These are phyloP conservation scores for Aurantiochytrium sp. DNA, from an alignment of 108 stramenopile species.

Conservation along the genomic window DNA sequence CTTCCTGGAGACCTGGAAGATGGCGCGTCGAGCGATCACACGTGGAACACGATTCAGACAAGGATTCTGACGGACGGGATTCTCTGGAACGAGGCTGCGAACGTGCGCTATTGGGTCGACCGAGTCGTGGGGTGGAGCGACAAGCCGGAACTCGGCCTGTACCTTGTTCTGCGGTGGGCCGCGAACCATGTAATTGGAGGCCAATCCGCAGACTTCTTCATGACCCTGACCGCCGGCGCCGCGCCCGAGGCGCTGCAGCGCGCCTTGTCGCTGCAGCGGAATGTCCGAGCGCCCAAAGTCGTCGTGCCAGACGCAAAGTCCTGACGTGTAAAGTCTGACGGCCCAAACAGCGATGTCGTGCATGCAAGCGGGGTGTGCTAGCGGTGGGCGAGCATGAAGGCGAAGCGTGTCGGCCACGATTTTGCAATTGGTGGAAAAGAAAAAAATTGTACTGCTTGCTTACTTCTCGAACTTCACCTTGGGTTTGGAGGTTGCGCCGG, in stretches of 20 bases:
- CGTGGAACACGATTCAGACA: neutral
- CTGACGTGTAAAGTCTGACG: too few relatives aligned
- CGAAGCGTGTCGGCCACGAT: too few relatives aligned
- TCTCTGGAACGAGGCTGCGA: neutral
- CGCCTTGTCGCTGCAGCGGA: neutral
- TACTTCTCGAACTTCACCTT: too few relatives aligned
- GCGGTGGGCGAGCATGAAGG: too few relatives aligned
- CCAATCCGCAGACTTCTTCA: neutral
- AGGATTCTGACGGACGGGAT: neutral
- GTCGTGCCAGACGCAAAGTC: too few relatives aligned
- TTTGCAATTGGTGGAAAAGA: too few relatives aligned
- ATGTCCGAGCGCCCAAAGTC: neutral
- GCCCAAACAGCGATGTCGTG: too few relatives aligned
- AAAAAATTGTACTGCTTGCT: too few relatives aligned
- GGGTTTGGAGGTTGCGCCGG: too few relatives aligned
- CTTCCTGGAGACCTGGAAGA: neutral
- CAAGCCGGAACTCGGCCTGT: neutral
- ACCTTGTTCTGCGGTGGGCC: neutral
- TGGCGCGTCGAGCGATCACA: neutral
- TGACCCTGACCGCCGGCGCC: neutral
- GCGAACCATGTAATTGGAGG: neutral
- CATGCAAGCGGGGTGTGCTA: too few relatives aligned
- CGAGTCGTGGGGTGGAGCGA: neutral
- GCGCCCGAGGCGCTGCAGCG: neutral
- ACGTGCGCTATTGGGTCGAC: neutral